Evolutionary conservation across 1,139 yeast genomes (phyloP), one percentile per base, ranked within the genome.

Genomic region (Saccharomyces hybrid): DNA sequence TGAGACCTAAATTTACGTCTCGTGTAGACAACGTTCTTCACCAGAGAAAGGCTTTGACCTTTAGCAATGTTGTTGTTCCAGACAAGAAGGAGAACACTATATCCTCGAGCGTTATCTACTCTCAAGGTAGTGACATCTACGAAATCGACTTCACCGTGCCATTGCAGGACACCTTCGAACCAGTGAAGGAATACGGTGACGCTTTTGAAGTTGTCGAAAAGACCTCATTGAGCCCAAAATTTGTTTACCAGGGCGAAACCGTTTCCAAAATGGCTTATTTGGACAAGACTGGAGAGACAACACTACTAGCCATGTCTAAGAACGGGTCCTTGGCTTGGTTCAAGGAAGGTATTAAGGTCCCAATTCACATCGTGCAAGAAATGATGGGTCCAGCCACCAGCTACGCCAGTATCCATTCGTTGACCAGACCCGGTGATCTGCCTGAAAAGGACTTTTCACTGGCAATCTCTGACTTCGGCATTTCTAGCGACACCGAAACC

Each of bases 1-100:
- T 63, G 80, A 88, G 59, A 81, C 95, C 46, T 77, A 81, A 58
- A 82, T 88, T 20, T 48, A 55, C 59, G 8, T 57, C 60, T n/a
- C 56, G 62, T 47, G 60, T 61, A 25, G 67, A 62, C 28, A 59
- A 60, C 48, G 42, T 42, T 7, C 48, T 46, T n/a, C 48, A 41
- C 26, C 50, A 52, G 27, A 51, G 50, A 8, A 64, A 65, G 52
- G 59, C 62, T 4, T 51, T 66, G 14, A 57, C 63, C 2, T 67
- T 67, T 49, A 58, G 66, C 27, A 62, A 65, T 51, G 60, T 63
- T 31, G 59, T 66, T 23, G 59, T 61, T 1, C 68, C 68, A 7
- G 61, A 66, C 50, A 61, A 55, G 42, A 58, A 61, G 6, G 58
- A 57, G 26, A 66, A 65, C 2, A 56, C 60, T 16, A 51, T 66